Base-by-base conservation (phyloP, 78 protist species). In the Isochrysis galbana region DNA sequence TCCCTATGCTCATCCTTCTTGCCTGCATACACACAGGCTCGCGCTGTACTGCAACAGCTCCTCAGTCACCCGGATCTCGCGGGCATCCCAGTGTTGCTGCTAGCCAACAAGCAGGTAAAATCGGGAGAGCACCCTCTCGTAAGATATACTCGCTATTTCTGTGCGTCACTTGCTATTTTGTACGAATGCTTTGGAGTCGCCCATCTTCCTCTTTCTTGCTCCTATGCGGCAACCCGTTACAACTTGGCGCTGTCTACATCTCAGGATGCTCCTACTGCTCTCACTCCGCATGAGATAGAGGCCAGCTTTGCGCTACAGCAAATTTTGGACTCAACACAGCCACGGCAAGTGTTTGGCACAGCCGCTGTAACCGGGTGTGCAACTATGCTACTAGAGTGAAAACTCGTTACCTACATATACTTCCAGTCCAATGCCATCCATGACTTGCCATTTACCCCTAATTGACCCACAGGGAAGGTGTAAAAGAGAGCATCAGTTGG, bases 51-150 rank as follows among this genome's bases (percentile, higher is more conserved):
- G 36, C 86, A 67, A 21, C 32, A 0, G 51, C 77, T 89, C 17
- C 78, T 89, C 69, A 22, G 10, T 19, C 41, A 82, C 5, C 48
- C 67, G 34, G 88, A 91, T 34, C 42, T 91, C 41, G 69, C 25
- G 19, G 93, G 80, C 61, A 44, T 91, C 19, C 93, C 93, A 4
- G 14, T 91, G 23, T 38, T 91, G n/a, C 11, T 91, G 21, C 55
- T 91, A 26, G 93, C 93, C 7, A 91, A 91, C 89, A 91, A 91
- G 89, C 93, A 91, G 48, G 91, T n/a, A n/a, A n/a, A n/a, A n/a
- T n/a, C n/a, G n/a, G n/a, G n/a, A n/a, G n/a, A n/a, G n/a, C n/a
- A n/a, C n/a, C n/a, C n/a, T n/a, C n/a, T n/a, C n/a, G n/a, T n/a
- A n/a, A n/a, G n/a, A n/a, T n/a, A n/a, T n/a, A n/a, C n/a, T n/a